A percentile compares a stretch with the other conserved stretches of the same genome.
Evolutionary conservation across 2,329 filamentous ascomycete species (phyloP).

Genomic region (Lojkania enalia): DNA sequence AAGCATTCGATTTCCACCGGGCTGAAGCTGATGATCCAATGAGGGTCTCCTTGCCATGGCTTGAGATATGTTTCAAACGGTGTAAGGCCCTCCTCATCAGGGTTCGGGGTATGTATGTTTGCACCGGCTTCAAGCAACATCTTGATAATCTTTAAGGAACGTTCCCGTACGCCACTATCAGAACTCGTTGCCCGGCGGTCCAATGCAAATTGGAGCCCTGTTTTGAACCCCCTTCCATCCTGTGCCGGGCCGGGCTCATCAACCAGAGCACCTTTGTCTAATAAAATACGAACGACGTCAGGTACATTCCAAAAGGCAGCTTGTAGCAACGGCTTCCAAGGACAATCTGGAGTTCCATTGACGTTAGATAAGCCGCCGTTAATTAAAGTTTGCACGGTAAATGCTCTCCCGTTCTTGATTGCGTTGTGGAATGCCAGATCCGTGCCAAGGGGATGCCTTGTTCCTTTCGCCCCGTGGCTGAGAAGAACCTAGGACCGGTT

Average conservation of each 20-base stretch:
- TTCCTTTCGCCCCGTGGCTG: conserved; percentile 32
- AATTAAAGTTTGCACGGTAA: conserved; percentile 34
- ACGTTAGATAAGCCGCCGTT: conserved; percentile 26
- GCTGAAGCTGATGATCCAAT: conserved; percentile 29
- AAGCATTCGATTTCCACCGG: conserved; percentile 31
- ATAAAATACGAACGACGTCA: conserved; percentile 32
- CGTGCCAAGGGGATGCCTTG: conserved; percentile 35
- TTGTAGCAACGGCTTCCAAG: conserved; percentile 37
- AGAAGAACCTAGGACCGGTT: too few relatives aligned
- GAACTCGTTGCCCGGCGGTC: conserved; percentile 27
- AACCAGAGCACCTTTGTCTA: conserved; percentile 33
- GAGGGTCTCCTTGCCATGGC: conserved; percentile 30
- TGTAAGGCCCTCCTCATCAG: conserved; percentile 14
- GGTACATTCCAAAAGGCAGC: conserved; percentile 38
- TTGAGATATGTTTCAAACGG: conserved; percentile 33
- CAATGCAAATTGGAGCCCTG: conserved; percentile 33
- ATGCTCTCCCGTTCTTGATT: conserved; percentile 37
- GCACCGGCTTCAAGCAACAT: conserved; percentile 37
- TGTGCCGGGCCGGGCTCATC: conserved; percentile 21
- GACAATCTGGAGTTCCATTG: conserved; percentile 27
- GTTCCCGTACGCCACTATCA: conserved; percentile 15
- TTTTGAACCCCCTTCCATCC: conserved; percentile 16
- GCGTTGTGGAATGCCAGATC: conserved; percentile 42
- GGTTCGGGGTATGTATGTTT: conserved; percentile 23
- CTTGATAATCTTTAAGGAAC: conserved; percentile 29